Evolutionary conservation across 345 rosid species (phyloP), one percentile per base, ranked within the genome.

Genomic region (Populus euphratica): DNA sequence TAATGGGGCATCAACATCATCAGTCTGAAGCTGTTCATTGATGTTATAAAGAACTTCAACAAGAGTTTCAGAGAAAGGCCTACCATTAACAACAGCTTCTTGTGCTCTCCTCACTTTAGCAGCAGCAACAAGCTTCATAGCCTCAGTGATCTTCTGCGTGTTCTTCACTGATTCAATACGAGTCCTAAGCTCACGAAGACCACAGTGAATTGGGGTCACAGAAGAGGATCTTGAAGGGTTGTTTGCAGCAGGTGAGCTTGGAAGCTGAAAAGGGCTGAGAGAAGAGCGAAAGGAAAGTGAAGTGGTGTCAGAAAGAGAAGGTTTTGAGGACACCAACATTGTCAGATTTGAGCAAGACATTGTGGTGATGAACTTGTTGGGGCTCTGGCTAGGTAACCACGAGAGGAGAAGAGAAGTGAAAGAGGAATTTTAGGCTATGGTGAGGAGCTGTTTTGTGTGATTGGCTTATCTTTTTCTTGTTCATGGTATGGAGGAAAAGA

Each of bases 31-130:
- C 87, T 93, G 98, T 68, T 93, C 97, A 63, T 95, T 95, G 87
- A 95, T 92, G 87, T 93, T 92, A 91, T 93, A 95, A 20, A 95
- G 96, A 69, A 95, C 96, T 63, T 88, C 99, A 2, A 95, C 99
- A 13, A 95, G 90, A 29, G 96, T 88, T 85, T 95, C 97, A 0
- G 97, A 93, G 86, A 95, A 95, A 12, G 99, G 98, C 56, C 99
- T 54, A 2, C 91, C 94, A 6, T 91, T 95, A 47, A 95, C 97
- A 21, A 95, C 97, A 18, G 98, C 98, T 82, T 95, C 99, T 73
- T 95, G 99, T 36, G 99, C 99, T 83, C 99, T 88, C 79, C 98
- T 86, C 80, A 95, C 99, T 83, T 95, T 95, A 1, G 99, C 99
- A 2, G 99, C 98, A 0, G 99, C 96, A 14, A 95, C 98, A 9